These are phyloP conservation scores for Solanum lignicaule DNA, from an alignment of 257 asterid genomes.

Conservation along the genomic window DNA sequence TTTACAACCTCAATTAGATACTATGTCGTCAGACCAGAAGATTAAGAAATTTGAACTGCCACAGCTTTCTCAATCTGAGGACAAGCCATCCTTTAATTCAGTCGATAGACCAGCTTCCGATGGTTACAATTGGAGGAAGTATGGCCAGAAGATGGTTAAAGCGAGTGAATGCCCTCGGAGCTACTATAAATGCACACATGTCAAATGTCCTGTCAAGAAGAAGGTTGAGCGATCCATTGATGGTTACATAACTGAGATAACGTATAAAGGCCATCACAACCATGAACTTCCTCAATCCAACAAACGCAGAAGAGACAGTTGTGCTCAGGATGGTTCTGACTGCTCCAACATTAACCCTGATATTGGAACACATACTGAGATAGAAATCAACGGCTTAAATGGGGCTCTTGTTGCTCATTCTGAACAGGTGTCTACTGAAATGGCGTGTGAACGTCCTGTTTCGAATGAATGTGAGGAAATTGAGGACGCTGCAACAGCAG, in stretches of 20 bases:
- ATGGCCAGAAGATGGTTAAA: slow-evolving; percentile 91
- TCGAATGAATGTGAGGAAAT: slow-evolving; percentile 21
- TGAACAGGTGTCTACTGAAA: slow-evolving; percentile 10
- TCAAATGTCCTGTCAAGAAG: slow-evolving; percentile 73
- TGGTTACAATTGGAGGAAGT: slow-evolving; percentile 98
- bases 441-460: slow-evolving; percentile 11
- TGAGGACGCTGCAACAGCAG: slow-evolving; percentile 27
- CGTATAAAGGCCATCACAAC: slow-evolving; percentile 84
- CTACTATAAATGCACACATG: slow-evolving; percentile 76
- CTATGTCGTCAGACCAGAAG: slow-evolving; percentile 16
- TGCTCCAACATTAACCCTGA: slow-evolving; percentile 20
- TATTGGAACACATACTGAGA: slow-evolving; percentile 11
- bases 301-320: slow-evolving; percentile 42
- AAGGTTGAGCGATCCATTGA: slow-evolving; percentile 74
- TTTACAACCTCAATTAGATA: slow-evolving; percentile 13
- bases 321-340: slow-evolving; percentile 17
- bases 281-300: slow-evolving; percentile 56
- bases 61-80: slow-evolving; percentile 46
- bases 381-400: slow-evolving; percentile 9
- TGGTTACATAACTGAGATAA: slow-evolving; percentile 71
- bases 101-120: slow-evolving; percentile 64
- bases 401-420: slow-evolving; percentile 18
- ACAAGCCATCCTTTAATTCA: slow-evolving; percentile 16
- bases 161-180: slow-evolving; percentile 87
- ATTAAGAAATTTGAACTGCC: slow-evolving; percentile 24